Evolutionary conservation across 2,329 filamentous ascomycete genomes (phyloP).

Genomic region (Calonectria ilicicola): DNA sequence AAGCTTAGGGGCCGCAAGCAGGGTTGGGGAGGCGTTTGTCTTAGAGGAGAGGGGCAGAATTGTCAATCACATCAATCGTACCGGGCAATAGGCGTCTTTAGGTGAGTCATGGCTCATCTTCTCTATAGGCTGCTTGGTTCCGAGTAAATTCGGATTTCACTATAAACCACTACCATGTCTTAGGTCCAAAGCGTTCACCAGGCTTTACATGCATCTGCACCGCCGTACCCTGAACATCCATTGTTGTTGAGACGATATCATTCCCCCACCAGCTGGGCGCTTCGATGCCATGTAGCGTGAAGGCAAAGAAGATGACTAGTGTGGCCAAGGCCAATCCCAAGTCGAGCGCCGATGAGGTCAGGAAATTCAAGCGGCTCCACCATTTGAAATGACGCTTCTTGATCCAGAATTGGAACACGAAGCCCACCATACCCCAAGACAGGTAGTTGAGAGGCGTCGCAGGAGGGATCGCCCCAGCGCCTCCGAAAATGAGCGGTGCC

Average conservation of each 20-base stretch:
- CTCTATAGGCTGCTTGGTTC: background rate
- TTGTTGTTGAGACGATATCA: constrained; percentile 65
- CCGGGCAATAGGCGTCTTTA: background rate
- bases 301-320: constrained; percentile 77
- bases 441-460: constrained; percentile 81
- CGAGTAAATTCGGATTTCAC: background rate
- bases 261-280: constrained; percentile 80
- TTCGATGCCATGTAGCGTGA: constrained; percentile 71
- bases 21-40: background rate
- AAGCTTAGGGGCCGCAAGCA: background rate
- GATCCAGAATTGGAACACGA: constrained; percentile 77
- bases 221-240: constrained; percentile 71
- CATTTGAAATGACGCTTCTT: constrained; percentile 73
- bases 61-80: background rate
- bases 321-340: constrained; percentile 76
- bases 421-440: constrained; percentile 79
- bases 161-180: constrained; percentile 56
- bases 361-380: constrained; percentile 81
- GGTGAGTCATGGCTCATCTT: background rate
- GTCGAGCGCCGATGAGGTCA: constrained; percentile 77
- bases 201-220: constrained; percentile 64
- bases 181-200: constrained; percentile 73
- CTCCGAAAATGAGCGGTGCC: constrained; percentile 73
- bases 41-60: background rate
- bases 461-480: constrained; percentile 68